These are phyloP conservation scores for Taphrina deformans DNA, from an alignment of 1,139 yeast genomes.

Conservation along the genomic window DNA sequence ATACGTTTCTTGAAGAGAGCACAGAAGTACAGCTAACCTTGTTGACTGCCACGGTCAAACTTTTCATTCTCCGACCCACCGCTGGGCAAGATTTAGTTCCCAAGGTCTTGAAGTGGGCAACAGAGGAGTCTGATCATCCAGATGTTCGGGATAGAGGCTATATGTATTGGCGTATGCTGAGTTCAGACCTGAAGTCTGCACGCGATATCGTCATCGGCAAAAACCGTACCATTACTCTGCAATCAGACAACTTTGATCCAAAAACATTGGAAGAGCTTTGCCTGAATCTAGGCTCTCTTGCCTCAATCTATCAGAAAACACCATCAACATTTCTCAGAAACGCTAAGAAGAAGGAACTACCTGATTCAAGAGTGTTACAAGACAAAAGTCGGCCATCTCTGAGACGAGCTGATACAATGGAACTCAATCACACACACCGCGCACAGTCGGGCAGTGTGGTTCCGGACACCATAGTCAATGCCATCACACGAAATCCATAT, in stretches of 20 bases:
- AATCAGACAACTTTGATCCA: slow-evolving; percentile 72
- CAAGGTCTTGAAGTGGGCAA: slow-evolving; percentile 63
- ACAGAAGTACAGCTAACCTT: slow-evolving; percentile 72
- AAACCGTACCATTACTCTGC: slow-evolving; percentile 64
- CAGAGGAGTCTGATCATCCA: slow-evolving; percentile 74
- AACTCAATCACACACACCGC: slow-evolving; percentile 13
- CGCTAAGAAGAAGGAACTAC: slow-evolving; percentile 57
- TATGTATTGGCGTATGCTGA: slow-evolving; percentile 79
- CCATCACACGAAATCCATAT: slow-evolving; percentile 17
- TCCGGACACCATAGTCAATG: slow-evolving; percentile 13
- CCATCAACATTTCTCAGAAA: slow-evolving; percentile 73
- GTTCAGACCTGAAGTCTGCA: slow-evolving; percentile 51
- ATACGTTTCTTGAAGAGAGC: slow-evolving; percentile 60
- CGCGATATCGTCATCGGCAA: slow-evolving; percentile 61
- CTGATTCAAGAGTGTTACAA: slow-evolving; percentile 62
- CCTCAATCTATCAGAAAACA: slow-evolving; percentile 82
- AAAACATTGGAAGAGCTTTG: slow-evolving; percentile 75
- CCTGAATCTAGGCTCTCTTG: slow-evolving; percentile 70
- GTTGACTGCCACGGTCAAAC: slow-evolving; percentile 72
- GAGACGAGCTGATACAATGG: slow-evolving; percentile 6
- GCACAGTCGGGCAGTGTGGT: slow-evolving; percentile 21
- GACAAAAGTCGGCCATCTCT: slow-evolving; percentile 20
- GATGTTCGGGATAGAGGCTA: slow-evolving; percentile 83
- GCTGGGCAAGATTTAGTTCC: slow-evolving; percentile 60
- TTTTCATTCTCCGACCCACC: slow-evolving; percentile 60